These are phyloP conservation scores for Sporobolus alterniflorus DNA, from an alignment of 202 grass and related monocot species.

Conservation along the genomic window DNA sequence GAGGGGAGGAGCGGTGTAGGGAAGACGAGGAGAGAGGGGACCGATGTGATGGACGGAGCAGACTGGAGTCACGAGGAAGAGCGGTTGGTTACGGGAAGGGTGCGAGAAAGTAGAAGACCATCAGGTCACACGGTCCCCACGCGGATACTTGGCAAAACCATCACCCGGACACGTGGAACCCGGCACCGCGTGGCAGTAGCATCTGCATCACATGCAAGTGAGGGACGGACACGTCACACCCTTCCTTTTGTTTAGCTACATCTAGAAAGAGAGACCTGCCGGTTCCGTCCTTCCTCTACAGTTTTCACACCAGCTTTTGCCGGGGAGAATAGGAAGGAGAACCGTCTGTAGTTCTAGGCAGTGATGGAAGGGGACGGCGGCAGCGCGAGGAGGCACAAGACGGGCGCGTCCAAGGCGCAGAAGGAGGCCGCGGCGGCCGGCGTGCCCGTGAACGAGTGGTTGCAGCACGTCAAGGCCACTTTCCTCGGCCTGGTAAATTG, in stretches of 20 bases:
- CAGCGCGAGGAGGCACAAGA: constrained; percentile 21
- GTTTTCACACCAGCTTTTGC: neutral
- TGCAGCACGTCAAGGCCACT: constrained; percentile 63
- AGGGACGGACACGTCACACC: neutral
- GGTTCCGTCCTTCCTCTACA: neutral
- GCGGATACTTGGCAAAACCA: too few species aligned
- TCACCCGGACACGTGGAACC: neutral
- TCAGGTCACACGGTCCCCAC: too few species aligned
- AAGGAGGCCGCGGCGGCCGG: constrained; percentile 42
- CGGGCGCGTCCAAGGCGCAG: constrained; percentile 32
- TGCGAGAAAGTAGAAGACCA: too few species aligned
- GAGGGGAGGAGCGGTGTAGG: too few species aligned
- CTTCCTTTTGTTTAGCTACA: neutral
- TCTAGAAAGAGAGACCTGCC: neutral
- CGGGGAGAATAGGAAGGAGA: neutral
- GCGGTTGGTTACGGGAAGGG: too few species aligned
- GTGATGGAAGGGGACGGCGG: neutral
- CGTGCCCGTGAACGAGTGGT: constrained; percentile 63
- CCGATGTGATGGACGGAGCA: too few species aligned
- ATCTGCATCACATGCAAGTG: neutral
- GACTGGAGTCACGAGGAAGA: too few species aligned
- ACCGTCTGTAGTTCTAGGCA: neutral
- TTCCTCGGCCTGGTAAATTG: constrained; percentile 50
- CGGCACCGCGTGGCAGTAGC: neutral
- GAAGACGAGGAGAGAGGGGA: too few species aligned